phyloP scores from a whole-genome alignment of 2,329 filamentous ascomycete genomes.

The Claviceps pusilla region DNA sequence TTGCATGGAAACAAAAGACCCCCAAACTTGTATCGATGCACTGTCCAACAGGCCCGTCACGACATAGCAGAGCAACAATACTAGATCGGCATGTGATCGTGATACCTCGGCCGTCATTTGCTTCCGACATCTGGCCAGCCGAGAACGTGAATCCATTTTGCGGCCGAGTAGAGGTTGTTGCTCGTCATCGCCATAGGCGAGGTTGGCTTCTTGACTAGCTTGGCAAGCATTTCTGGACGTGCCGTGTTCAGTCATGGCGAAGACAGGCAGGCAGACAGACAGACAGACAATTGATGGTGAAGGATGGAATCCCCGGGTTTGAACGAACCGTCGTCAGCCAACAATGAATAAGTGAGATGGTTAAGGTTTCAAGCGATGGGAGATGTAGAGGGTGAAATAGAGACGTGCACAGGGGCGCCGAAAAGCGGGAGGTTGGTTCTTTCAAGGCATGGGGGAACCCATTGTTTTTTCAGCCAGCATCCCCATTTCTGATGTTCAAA shows the following conservation, averaged over 20 bases:
- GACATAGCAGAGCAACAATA: conserved; percentile 58
- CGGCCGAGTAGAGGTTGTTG: conserved; percentile 17
- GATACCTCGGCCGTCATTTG: conserved; percentile 33
- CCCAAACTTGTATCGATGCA: conserved; percentile 61
- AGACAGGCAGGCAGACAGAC: background rate
- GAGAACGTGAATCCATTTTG: conserved; percentile 9
- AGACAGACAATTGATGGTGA: background rate
- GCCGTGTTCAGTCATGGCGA: conserved; percentile 8
- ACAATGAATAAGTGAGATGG: background rate
- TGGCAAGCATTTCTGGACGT: background rate
- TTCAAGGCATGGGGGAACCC: background rate
- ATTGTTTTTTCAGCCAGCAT: background rate
- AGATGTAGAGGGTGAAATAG: too few relatives aligned
- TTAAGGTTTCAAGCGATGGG: too few relatives aligned
- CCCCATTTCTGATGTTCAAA: background rate
- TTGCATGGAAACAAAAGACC: conserved; percentile 72
- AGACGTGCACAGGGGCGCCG: background rate
- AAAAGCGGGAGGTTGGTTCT: background rate
- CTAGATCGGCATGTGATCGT: conserved; percentile 49
- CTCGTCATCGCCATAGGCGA: conserved; percentile 3
- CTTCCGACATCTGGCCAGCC: conserved; percentile 15
- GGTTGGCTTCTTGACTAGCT: background rate
- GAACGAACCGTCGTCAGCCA: background rate
- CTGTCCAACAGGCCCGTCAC: conserved; percentile 68
- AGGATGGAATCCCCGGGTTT: too few relatives aligned